Percentiles rank a stretch among this genome's conserved stretches.
phyloP scores from a whole-genome alignment of 176 grass and related monocot genomes.

The Bothriochloa decipiens region DNA sequence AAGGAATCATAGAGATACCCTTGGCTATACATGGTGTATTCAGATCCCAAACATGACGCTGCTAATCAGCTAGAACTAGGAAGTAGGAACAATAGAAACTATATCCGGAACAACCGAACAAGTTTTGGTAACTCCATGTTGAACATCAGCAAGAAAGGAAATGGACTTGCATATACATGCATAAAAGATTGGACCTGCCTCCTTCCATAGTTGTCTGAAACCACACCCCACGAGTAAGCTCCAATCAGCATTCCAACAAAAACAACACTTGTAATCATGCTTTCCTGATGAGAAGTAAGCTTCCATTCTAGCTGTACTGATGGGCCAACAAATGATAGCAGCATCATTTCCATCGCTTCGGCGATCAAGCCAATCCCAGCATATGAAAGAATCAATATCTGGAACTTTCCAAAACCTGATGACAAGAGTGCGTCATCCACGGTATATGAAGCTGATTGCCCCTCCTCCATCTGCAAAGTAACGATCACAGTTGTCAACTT shows the following conservation, averaged over 20 bases:
- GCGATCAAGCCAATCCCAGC: constrained; percentile 83
- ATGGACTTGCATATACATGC: constrained; percentile 7
- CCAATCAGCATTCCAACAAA: constrained; percentile 91
- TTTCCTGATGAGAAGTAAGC: constrained; percentile 82
- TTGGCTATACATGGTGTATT: neutral
- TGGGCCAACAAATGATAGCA: constrained; percentile 89
- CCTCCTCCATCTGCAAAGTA: constrained; percentile 65
- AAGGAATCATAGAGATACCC: neutral
- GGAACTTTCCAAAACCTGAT: constrained; percentile 84
- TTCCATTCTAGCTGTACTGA: constrained; percentile 87
- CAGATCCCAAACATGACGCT: neutral
- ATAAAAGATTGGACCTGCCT: constrained; percentile 86
- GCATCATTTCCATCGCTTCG: constrained; percentile 99
- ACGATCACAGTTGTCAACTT: constrained; percentile 26
- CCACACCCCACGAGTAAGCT: constrained; percentile 85
- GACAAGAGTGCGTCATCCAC: constrained; percentile 76
- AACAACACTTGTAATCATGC: constrained; percentile 92
- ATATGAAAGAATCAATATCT: constrained; percentile 76
- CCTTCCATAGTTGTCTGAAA: constrained; percentile 95
- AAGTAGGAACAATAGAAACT: constrained; percentile 9
- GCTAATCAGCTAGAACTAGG: constrained; percentile 12
- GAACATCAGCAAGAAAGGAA: constrained; percentile 6
- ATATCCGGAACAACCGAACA: neutral
- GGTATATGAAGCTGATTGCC: constrained; percentile 60
- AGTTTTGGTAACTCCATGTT: neutral